Base-by-base conservation (phyloP, 495 filamentous ascomycete species). In the Lophiotrema nucula region DNA sequence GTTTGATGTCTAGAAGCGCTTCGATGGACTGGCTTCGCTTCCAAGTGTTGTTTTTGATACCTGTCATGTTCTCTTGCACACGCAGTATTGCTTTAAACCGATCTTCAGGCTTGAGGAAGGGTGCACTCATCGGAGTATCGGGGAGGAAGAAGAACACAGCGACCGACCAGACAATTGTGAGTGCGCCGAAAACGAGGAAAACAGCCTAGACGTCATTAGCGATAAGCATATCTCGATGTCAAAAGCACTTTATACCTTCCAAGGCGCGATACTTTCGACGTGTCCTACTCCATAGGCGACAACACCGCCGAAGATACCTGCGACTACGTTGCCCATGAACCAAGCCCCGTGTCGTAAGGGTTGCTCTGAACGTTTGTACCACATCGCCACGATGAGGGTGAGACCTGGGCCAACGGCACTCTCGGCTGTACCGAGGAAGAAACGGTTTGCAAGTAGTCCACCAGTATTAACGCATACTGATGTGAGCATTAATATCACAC, bases 21-120 rank as follows among this genome's bases (percentile, higher is more conserved):
- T 47, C 45, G 5, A 42, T 79, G 35, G 82, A 75, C 53, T 88
- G 85, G 26, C 83, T 79, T 60, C 74, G 67, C 45, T 86, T 85
- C 66, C 86, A 88, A 27, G 81, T 77, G 70, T 87, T 87, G 62
- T 86, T 88, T 31, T 84, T 83, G 27, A 88, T 80, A 12, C 85
- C 85, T 59, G 86, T 84, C 63, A 87, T 79, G 50, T 88, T 87
- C 39, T 77, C 69, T 1, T 81, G 74, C 21, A 87, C 79, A 25
- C 85, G 75, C 47, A 83, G 83, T 44, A 88, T 70, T 2, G 81
- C 81, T 47, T 86, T 74, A 3, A 77, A 62, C 12, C 73, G 75
- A 33, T 83, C 77, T 4, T 74, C 68, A 15, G 74, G 68, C 24
- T 65, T 74, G 61, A 77, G 78, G 16, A 69, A 67, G n/a, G n/a